Conservation (phyloP, 371 early-diverging fungal species). For the Syncephalastrum monosporum region DNA sequence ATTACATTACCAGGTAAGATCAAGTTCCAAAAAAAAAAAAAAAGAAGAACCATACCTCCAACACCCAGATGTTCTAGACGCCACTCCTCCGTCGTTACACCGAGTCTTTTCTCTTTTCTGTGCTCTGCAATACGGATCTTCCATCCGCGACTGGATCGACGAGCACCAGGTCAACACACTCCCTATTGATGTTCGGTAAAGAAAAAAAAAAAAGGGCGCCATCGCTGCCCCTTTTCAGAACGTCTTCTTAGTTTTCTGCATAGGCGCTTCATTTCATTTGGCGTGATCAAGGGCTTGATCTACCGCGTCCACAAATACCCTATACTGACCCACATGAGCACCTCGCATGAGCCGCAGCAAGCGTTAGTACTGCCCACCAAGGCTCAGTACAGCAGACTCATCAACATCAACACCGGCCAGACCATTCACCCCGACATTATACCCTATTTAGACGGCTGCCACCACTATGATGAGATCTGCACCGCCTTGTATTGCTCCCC, state of each 20-base stretch:
- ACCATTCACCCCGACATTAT: constrained; percentile 42
- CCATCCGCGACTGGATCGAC: constrained; percentile 76
- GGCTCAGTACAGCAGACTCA: constrained; percentile 18
- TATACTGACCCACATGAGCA: constrained; percentile 38
- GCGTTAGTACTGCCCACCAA: constrained; percentile 12
- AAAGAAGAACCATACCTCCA: background rate
- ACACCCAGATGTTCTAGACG: constrained; percentile 19
- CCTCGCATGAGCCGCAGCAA: constrained; percentile 9
- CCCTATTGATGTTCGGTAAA: constrained; percentile 76
- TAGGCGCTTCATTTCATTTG: constrained; percentile 83
- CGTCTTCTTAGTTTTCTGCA: background rate
- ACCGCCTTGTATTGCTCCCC: constrained; percentile 61
- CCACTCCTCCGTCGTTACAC: constrained; percentile 56
- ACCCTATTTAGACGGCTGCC: constrained; percentile 62
- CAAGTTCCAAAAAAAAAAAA: background rate
- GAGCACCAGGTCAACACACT: constrained; percentile 60
- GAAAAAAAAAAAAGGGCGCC: background rate
- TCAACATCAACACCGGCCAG: constrained; percentile 37
- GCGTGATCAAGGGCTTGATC: constrained; percentile 76
- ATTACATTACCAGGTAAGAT: constrained; percentile 58
- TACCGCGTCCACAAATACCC: constrained; percentile 86
- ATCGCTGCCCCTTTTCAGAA: background rate
- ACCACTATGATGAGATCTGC: constrained; percentile 76
- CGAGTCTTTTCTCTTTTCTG: constrained; percentile 74
- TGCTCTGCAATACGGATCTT: constrained; percentile 68